phyloP scores from a whole-genome alignment of 352 stramenopile genomes.

The Halophytophthora polymorphica region DNA sequence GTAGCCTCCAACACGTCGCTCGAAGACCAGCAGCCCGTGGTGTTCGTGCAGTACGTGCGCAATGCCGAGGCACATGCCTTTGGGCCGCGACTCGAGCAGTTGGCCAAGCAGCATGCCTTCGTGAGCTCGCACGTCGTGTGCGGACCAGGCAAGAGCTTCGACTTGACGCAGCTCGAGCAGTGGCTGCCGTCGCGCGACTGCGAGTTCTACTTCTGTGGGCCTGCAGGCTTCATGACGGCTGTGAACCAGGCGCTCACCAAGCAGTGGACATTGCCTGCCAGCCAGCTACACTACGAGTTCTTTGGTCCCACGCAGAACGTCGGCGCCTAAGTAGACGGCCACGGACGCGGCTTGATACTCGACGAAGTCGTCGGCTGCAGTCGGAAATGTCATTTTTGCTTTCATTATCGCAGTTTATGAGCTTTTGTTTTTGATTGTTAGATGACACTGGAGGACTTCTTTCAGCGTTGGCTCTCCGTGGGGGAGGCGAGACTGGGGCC shows the following conservation, averaged over 20 bases:
- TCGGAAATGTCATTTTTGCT: too few relatives aligned
- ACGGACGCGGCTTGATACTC: too few relatives aligned
- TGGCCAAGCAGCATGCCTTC: conserved; percentile 30
- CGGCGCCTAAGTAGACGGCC: not conserved
- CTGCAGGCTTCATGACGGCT: conserved; percentile 48
- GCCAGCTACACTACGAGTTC: conserved; percentile 62
- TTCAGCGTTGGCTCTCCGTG: conserved; percentile 22
- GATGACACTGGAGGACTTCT: too few relatives aligned
- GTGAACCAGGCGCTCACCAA: conserved; percentile 34
- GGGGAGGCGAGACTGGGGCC: conserved; percentile 6
- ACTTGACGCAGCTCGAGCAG: conserved; percentile 28
- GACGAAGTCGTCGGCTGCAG: too few relatives aligned
- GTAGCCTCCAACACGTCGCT: conserved; percentile 11
- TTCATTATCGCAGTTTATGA: too few relatives aligned
- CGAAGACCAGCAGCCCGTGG: conserved; percentile 25
- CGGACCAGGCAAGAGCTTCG: conserved; percentile 16
- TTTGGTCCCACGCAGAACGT: conserved; percentile 56
- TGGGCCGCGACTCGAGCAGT: conserved; percentile 24
- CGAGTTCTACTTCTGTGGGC: conserved; percentile 62
- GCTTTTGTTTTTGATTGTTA: too few relatives aligned
- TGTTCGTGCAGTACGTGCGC: conserved; percentile 45
- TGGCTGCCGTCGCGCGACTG: conserved; percentile 32
- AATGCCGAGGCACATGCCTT: conserved; percentile 34
- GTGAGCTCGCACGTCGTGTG: conserved; percentile 35
- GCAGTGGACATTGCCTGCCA: conserved; percentile 30